Base-by-base conservation (phyloP, 139 green algal species). In the Chlamydomonas urium region DNA sequence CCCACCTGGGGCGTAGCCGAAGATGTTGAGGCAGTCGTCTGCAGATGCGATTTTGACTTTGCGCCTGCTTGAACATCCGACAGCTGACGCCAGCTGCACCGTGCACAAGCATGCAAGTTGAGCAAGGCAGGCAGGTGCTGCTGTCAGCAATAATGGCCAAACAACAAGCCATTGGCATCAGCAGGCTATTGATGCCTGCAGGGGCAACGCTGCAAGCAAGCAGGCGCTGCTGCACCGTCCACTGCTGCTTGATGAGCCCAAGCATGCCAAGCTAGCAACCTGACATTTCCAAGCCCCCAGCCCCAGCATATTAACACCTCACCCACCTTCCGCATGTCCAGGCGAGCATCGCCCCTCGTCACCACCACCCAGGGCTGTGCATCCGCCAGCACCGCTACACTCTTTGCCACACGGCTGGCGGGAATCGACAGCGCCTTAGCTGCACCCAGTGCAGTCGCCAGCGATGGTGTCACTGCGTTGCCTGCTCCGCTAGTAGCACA, bases 1-100 rank as follows among this genome's bases (percentile, higher is more conserved):
- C 34, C 14, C 63, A 71, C 63, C 63, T 71, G 37, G n/a, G 4
- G 31, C 8, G 26, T 71, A 71, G 5, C 63, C 63, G 57, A 71
- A 71, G 23, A 42, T 33, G 19, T 31, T 26, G 4, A 28, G 8
- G 38, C 63, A 71, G 19, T 68, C 60, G 8, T 68, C 60, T 14
- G 60, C 60, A 28, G 60, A 68, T 21, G 60, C 60, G 8, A 68
- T 68, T 29, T 47, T 68, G 10, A 68, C 60, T n/a, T n/a, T n/a
- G n/a, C n/a, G n/a, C n/a, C n/a, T n/a, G n/a, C n/a, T n/a, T n/a
- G n/a, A n/a, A n/a, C n/a, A n/a, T 32, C 24, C 53, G n/a, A 31
- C n/a, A 28, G 23, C 24, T 31, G n/a, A 17, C n/a, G 53, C 53
- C 53, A 63, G 24, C 53, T 31, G 53, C 53, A 63, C 53, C n/a